Conservation (phyloP, 164 flowering plant genomes). For the Liquidambar formosana region DNA sequence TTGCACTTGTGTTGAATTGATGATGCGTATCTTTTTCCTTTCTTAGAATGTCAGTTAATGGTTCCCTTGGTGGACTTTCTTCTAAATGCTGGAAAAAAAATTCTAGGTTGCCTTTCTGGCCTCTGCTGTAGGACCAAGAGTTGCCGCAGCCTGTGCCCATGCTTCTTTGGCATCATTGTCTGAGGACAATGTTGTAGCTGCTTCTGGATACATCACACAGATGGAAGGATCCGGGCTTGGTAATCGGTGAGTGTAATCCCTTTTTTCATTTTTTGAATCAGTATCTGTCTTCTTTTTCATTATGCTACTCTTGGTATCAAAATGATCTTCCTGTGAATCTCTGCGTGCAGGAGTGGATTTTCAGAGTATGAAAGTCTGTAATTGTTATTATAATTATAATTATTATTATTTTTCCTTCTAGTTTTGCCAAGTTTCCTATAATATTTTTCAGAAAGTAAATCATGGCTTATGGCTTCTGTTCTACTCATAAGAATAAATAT, state of each 20-base stretch:
- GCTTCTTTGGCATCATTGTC: slow-evolving; percentile 77
- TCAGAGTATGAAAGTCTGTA: not conserved
- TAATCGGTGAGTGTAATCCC: slow-evolving; percentile 47
- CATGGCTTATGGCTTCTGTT: not conserved
- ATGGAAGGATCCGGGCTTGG: slow-evolving; percentile 44
- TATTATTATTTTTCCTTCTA: too few species aligned
- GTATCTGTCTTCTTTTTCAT: not conserved
- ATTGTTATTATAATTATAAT: too few species aligned
- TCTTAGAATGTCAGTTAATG: not conserved
- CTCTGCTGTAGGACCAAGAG: slow-evolving; percentile 92
- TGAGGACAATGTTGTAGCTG: slow-evolving; percentile 40
- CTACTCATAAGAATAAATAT: not conserved
- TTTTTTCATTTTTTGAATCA: not conserved
- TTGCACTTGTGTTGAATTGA: not conserved
- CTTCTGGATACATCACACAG: slow-evolving; percentile 30
- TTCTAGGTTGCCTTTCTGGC: slow-evolving; percentile 92
- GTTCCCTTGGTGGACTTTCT: not conserved
- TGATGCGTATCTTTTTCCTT: not conserved
- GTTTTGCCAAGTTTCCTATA: not conserved
- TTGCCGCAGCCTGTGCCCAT: slow-evolving; percentile 99
- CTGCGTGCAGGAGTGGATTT: not conserved
- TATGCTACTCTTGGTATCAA: not conserved
- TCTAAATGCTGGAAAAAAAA: slow-evolving; percentile 13
- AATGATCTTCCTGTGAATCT: not conserved
- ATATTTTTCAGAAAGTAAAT: not conserved